phyloP scores from a whole-genome alignment of 108 stramenopile species.

The Cyclotella distinguenda region DNA sequence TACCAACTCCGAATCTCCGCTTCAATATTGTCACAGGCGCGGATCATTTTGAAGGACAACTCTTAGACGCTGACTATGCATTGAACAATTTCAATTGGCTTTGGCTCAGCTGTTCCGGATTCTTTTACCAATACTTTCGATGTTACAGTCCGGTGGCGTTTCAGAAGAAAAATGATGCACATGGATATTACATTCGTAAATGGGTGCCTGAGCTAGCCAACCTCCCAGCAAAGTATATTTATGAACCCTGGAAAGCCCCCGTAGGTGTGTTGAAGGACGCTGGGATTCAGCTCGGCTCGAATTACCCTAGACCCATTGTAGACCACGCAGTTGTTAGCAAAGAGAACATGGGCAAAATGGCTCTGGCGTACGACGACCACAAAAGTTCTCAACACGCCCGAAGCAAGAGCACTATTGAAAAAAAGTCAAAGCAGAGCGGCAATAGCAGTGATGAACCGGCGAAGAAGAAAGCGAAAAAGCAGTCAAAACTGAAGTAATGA shows the following conservation, averaged over 20 bases:
- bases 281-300: constrained; percentile 73
- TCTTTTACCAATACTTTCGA: constrained; percentile 95
- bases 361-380: constrained; percentile 80
- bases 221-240: constrained; percentile 91
- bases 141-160: constrained; percentile 92
- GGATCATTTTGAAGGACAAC: constrained; percentile 70
- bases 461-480: constrained; percentile 46
- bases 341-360: constrained; percentile 91
- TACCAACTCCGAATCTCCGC: no score
- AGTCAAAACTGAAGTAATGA: constrained; percentile 44
- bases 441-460: constrained; percentile 7
- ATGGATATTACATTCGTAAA: constrained; percentile 91
- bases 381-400: constrained; percentile 36
- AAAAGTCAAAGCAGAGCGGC: constrained; percentile 1
- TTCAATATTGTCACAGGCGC: no score
- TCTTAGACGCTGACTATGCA: constrained; percentile 93
- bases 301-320: constrained; percentile 93
- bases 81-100: constrained; percentile 97
- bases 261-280: constrained; percentile 56
- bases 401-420: constrained; percentile 13
- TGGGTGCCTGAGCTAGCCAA: constrained; percentile 79
- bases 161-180: constrained; percentile 90
- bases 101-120: constrained; percentile 89
- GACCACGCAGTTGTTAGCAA: constrained; percentile 80
- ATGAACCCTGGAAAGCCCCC: constrained; percentile 97